phyloP scores from a whole-genome alignment of 768 basidiomycete genomes.

The Cubamyces sp. region DNA sequence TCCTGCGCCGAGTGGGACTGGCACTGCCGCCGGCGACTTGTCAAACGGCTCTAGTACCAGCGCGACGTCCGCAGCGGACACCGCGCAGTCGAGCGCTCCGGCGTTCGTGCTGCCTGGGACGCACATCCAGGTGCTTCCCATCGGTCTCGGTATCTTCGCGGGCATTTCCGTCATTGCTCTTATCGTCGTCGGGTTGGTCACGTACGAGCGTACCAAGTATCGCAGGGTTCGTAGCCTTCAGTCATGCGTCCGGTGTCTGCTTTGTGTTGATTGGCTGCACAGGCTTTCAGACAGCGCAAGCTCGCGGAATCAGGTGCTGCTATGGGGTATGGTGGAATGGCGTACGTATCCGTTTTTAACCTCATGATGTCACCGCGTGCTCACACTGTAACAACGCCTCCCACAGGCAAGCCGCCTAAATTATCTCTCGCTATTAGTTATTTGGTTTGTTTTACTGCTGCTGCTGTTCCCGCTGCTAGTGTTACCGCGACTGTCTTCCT shows the following conservation, averaged over 20 bases:
- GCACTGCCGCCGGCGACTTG: constrained; percentile 10
- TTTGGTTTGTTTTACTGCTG: constrained; percentile 16
- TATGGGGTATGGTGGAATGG: constrained; percentile 65
- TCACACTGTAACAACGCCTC: neutral
- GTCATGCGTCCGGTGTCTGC: neutral
- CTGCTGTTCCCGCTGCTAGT: constrained; percentile 6
- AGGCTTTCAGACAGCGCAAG: constrained; percentile 78
- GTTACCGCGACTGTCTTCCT: neutral
- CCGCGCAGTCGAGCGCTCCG: constrained; percentile 36
- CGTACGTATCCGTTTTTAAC: constrained; percentile 29
- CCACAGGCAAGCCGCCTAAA: constrained; percentile 26
- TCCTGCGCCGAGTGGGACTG: constrained; percentile 35
- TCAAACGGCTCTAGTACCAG: neutral
- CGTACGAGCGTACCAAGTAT: constrained; percentile 86
- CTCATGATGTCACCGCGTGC: neutral
- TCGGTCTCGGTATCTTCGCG: constrained; percentile 83
- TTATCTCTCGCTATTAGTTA: constrained; percentile 19
- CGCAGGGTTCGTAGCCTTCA: constrained; percentile 61
- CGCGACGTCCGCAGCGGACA: constrained; percentile 36
- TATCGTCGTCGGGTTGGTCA: constrained; percentile 81
- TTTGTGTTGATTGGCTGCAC: constrained; percentile 3
- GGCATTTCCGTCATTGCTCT: constrained; percentile 85
- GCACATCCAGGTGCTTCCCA: constrained; percentile 73
- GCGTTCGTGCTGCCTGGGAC: constrained; percentile 73
- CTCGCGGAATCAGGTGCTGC: constrained; percentile 63